Conservation (phyloP, 1,284 basidiomycete genomes). For the Xerocomus minutiporus region DNA sequence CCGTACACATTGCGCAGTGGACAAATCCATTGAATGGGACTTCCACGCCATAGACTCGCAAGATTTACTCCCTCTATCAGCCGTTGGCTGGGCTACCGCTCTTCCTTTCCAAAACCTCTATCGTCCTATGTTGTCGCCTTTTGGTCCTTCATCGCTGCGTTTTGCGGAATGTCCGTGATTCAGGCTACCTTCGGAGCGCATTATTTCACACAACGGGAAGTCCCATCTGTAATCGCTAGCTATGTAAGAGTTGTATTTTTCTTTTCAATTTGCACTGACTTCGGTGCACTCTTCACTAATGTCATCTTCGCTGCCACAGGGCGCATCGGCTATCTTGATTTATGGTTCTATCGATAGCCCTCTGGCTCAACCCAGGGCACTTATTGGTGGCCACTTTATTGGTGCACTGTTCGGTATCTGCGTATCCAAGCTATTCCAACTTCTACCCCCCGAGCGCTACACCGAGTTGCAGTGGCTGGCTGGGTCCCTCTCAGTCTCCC, state of each 20-base stretch:
- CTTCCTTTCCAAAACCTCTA: constrained; percentile 5
- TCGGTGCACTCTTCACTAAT: constrained; percentile 22
- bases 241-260: constrained; percentile 15
- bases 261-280: not conserved
- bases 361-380: constrained; percentile 56
- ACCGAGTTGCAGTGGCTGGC: constrained; percentile 50
- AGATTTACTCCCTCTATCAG: constrained; percentile 5
- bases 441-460: constrained; percentile 41
- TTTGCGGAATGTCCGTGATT: constrained; percentile 52
- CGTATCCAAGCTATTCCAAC: constrained; percentile 53
- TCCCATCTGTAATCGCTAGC: constrained; percentile 37
- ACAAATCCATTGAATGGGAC: constrained; percentile 1
- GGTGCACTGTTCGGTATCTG: constrained; percentile 39
- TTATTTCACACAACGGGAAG: constrained; percentile 45
- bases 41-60: not conserved
- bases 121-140: constrained; percentile 4
- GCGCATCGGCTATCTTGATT: constrained; percentile 56
- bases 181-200: constrained; percentile 50
- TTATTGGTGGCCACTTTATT: constrained; percentile 38
- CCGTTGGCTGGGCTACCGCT: constrained; percentile 16
- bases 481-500: constrained; percentile 50
- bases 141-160: constrained; percentile 49
- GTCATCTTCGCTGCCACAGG: constrained; percentile 51
- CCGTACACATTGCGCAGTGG: not conserved
- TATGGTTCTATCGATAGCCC: constrained; percentile 59